phyloP scores from a whole-genome alignment of 768 basidiomycete genomes.

The Podaxis pistillaris region DNA sequence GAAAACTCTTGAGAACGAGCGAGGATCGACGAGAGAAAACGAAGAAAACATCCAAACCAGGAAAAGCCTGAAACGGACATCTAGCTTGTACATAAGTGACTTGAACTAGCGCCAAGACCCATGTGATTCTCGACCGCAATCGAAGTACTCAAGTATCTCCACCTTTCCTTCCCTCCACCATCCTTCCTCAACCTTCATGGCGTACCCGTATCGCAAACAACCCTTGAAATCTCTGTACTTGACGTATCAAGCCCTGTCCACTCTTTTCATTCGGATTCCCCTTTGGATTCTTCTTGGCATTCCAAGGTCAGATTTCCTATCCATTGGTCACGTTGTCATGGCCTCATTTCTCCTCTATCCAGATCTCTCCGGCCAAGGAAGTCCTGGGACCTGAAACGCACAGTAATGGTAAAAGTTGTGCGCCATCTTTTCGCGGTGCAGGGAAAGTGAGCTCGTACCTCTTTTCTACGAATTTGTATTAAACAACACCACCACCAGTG shows the following conservation, averaged over 20 bases:
- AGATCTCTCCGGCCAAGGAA: slow-evolving; percentile 43
- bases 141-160: neutral
- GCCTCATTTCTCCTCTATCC: neutral
- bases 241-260: slow-evolving; percentile 37
- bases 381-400: slow-evolving; percentile 44
- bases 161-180: neutral
- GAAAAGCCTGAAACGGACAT: too few species aligned
- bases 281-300: slow-evolving; percentile 42
- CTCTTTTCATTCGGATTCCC: slow-evolving; percentile 44
- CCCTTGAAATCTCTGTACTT: slow-evolving; percentile 51
- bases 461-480: neutral
- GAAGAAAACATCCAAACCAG: too few species aligned
- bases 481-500: slow-evolving; percentile 23
- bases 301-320: slow-evolving; percentile 28
- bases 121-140: neutral
- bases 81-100: too few species aligned
- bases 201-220: slow-evolving; percentile 36
- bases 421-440: slow-evolving; percentile 27
- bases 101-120: neutral
- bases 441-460: slow-evolving; percentile 25
- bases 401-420: slow-evolving; percentile 33
- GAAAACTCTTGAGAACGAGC: too few species aligned
- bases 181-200: slow-evolving; percentile 21
- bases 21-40: too few species aligned
- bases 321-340: neutral